Conservation (phyloP, 2,329 filamentous ascomycete species). For the Venturia effusa region DNA sequence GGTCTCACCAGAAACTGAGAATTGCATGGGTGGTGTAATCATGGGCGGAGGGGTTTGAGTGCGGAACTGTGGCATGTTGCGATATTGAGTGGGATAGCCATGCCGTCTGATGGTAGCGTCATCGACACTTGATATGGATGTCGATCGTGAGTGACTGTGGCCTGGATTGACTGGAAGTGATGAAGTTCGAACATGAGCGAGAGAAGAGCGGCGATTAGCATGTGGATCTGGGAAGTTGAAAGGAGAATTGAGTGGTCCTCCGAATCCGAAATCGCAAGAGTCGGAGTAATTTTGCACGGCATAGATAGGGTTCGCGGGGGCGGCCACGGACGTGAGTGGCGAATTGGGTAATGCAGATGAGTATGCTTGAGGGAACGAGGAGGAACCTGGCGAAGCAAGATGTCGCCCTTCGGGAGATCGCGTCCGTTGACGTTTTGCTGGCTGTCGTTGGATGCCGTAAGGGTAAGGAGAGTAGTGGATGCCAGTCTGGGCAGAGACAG, state of each 20-base stretch:
- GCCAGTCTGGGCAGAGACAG: conserved; percentile 40
- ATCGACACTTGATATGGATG: conserved; percentile 59
- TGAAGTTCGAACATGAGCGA: conserved; percentile 20
- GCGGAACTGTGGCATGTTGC: conserved; percentile 54
- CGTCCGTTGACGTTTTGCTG: conserved; percentile 1
- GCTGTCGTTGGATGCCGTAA: conserved; percentile 6
- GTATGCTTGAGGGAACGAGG: conserved; percentile 1
- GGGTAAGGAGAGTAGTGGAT: conserved; percentile 9
- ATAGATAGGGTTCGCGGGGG: conserved; percentile 31
- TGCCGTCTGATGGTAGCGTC: conserved; percentile 55
- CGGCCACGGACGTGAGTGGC: conserved; percentile 15
- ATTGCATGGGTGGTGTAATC: conserved; percentile 7
- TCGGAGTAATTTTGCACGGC: conserved; percentile 4
- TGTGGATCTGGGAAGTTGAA: conserved; percentile 34
- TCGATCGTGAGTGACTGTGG: conserved; percentile 38
- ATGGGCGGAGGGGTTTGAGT: conserved; percentile 26
- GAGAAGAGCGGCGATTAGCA: conserved; percentile 24
- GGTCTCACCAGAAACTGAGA: background rate
- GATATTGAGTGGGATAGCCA: conserved; percentile 69
- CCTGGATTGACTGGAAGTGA: conserved; percentile 30
- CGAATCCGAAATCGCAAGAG: conserved; percentile 20
- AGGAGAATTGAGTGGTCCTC: conserved; percentile 52
- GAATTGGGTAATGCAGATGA: background rate
- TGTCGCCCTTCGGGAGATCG: conserved; percentile 5
- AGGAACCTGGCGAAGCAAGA: conserved; percentile 12